Percentiles rank a stretch among this genome's conserved stretches.
Evolutionary conservation across 768 basidiomycete species (phyloP).

Genomic region (Ramaria sp.): DNA sequence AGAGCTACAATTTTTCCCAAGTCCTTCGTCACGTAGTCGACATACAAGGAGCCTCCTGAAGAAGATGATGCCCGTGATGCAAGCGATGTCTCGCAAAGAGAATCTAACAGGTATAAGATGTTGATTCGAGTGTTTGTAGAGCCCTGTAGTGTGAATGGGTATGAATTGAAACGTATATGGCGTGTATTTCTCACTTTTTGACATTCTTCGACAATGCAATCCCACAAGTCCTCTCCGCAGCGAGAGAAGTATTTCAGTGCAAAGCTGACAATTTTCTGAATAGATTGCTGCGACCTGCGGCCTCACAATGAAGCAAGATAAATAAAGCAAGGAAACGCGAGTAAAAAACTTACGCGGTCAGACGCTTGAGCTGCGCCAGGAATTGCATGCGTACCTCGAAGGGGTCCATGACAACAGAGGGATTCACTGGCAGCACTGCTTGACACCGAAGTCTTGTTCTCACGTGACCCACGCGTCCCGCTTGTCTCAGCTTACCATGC

Average conservation of each 20-base stretch:
- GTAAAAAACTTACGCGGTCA: constrained; percentile 49
- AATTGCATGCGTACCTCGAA: constrained; percentile 73
- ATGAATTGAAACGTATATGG: neutral
- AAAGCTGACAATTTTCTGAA: constrained; percentile 77
- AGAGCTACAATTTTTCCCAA: constrained; percentile 65
- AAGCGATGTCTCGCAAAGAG: constrained; percentile 70
- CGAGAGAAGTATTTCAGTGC: constrained; percentile 75
- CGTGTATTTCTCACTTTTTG: constrained; percentile 48
- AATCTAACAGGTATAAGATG: constrained; percentile 83
- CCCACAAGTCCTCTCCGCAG: constrained; percentile 91
- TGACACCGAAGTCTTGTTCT: too few species aligned
- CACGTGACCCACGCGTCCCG: too few species aligned
- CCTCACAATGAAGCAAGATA: constrained; percentile 14
- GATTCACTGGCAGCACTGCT: neutral
- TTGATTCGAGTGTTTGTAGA: constrained; percentile 89
- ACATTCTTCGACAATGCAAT: constrained; percentile 84
- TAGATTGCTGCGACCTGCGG: constrained; percentile 70
- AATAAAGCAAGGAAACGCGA: neutral
- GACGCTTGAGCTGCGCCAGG: constrained; percentile 43
- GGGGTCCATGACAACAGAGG: constrained; percentile 36
- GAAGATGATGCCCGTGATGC: constrained; percentile 24
- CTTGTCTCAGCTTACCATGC: too few species aligned
- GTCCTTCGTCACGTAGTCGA: constrained; percentile 70
- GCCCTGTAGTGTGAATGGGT: constrained; percentile 33
- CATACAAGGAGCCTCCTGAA: constrained; percentile 37